Evolutionary conservation across 257 asterid genomes (phyloP).

Genomic region (Knoxia roxburghii): DNA sequence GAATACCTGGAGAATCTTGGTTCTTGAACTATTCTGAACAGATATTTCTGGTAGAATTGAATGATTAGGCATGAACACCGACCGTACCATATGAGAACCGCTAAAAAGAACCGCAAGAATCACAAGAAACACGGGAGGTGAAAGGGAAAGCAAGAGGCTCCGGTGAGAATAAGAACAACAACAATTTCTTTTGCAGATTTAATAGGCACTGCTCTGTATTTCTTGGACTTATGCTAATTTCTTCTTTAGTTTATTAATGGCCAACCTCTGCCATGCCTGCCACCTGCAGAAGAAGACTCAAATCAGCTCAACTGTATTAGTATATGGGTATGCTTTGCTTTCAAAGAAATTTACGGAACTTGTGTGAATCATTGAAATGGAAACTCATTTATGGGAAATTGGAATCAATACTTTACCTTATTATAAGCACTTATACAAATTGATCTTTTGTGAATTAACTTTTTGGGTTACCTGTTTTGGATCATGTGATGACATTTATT

Average conservation of each 20-base stretch:
- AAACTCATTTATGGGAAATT: not conserved
- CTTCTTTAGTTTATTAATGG: not conserved
- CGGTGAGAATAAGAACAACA: constrained; percentile 10
- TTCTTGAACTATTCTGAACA: not conserved
- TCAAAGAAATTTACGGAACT: too few relatives aligned
- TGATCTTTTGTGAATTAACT: not conserved
- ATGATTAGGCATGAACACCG: constrained; percentile 14
- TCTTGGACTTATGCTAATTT: constrained; percentile 12
- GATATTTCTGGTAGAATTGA: constrained; percentile 7
- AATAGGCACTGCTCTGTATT: constrained; percentile 7
- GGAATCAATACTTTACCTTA: constrained; percentile 30
- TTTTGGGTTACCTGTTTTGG: constrained; percentile 29
- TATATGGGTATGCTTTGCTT: not conserved
- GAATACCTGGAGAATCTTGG: constrained; percentile 18
- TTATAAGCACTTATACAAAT: too few relatives aligned
- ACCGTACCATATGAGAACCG: not conserved
- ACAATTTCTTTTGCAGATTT: constrained; percentile 2
- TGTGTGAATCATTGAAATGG: not conserved
- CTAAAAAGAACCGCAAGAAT: constrained; percentile 9
- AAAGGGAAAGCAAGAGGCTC: not conserved
- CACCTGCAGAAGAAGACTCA: constrained; percentile 10
- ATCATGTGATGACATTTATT: constrained; percentile 46
- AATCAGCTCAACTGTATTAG: constrained; percentile 6
- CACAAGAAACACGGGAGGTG: not conserved
- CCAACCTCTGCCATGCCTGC: not conserved